Evolutionary conservation across 805 yeast genomes (phyloP).

Genomic region (Wickerhamiella brachini): DNA sequence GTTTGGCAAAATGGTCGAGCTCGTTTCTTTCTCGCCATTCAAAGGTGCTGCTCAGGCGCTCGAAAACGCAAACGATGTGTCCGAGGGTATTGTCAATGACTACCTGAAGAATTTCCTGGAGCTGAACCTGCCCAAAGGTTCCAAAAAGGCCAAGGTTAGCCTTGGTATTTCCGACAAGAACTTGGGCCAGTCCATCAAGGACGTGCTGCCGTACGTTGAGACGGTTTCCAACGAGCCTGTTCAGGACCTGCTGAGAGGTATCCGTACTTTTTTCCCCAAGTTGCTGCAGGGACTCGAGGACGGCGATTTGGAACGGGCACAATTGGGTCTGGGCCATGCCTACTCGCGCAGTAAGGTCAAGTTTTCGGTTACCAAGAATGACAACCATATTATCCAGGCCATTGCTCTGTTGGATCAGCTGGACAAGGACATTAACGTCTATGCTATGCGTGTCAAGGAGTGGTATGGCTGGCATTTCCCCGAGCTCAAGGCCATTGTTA

Average conservation of each 20-base stretch:
- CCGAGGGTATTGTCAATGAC: conserved; percentile 93
- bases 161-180: conserved; percentile 90
- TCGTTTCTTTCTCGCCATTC: conserved; percentile 94
- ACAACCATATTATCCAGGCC: conserved; percentile 97
- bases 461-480: conserved; percentile 99
- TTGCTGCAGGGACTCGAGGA: conserved; percentile 80
- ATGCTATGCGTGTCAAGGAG: conserved; percentile 93
- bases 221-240: conserved; percentile 83
- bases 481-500: conserved; percentile 80
- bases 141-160: conserved; percentile 51
- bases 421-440: conserved; percentile 96
- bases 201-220: conserved; percentile 74
- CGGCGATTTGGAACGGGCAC: conserved; percentile 96
- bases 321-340: conserved; percentile 97
- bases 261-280: conserved; percentile 81
- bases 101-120: conserved; percentile 81
- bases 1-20: conserved; percentile 84
- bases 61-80: conserved; percentile 94
- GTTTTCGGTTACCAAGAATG: conserved; percentile 97
- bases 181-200: conserved; percentile 94
- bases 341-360: conserved; percentile 98
- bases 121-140: conserved; percentile 72
- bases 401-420: conserved; percentile 94
- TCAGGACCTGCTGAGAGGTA: conserved; percentile 90
- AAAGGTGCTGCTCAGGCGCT: conserved; percentile 99